Evolutionary conservation across 2,329 filamentous ascomycete species (phyloP), one percentile per base, ranked within the genome.

Genomic region (Cladophialophora exuberans): DNA sequence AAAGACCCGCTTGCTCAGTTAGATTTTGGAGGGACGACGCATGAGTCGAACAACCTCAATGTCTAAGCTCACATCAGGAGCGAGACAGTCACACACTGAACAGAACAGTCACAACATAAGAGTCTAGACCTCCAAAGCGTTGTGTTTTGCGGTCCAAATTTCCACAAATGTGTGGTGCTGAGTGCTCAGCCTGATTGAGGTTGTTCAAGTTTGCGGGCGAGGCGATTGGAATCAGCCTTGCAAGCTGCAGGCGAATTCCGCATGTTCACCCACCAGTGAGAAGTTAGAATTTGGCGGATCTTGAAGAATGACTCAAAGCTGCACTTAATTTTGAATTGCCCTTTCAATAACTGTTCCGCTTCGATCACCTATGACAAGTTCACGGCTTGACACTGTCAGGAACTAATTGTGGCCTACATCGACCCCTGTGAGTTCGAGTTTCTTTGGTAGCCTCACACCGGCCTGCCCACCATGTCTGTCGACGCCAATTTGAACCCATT

Each of bases 401-500:
- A n/a, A n/a, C n/a, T n/a, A n/a, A n/a, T n/a, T n/a, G n/a, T n/a
- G n/a, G n/a, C n/a, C n/a, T n/a, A n/a, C n/a, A n/a, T n/a, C n/a
- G n/a, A n/a, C n/a, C n/a, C n/a, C n/a, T n/a, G n/a, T n/a, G n/a
- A n/a, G n/a, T n/a, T n/a, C n/a, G n/a, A n/a, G n/a, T n/a, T n/a
- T n/a, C n/a, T n/a, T n/a, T n/a, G n/a, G n/a, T n/a, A 42, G 35
- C 30, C 9, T 17, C 28, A 6, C 9, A 7, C n/a, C 20, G 23
- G 6, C 6, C 13, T 9, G 6, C 18, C 6, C 10, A 39, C 18
- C 20, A 63, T 62, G 57, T 49, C 57, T 6, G 17, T 18, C 5
- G 54, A 60, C 4, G 17, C 26, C 47, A 50, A 55, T 26, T 56
- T 59, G 18, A 92, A 90, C 65, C 81, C 81, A 1, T 90, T 87